These are phyloP conservation scores for Vaccinium vitisidaea DNA, from an alignment of 148 eudicot species.

Conservation along the genomic window DNA sequence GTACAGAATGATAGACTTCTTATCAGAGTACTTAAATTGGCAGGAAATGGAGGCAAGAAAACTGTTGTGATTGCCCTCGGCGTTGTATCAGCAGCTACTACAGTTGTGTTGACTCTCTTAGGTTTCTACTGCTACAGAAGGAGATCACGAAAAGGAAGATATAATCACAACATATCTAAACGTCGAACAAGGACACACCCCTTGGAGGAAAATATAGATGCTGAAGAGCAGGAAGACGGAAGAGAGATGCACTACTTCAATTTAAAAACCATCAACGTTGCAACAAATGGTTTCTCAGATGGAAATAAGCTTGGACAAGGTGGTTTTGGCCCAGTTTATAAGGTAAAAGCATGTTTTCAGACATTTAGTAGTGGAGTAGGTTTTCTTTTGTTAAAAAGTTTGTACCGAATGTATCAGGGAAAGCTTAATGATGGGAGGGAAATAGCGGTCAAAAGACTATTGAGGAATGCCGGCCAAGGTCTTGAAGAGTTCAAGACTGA, in stretches of 20 bases:
- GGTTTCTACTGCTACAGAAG: not conserved
- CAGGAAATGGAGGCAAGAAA: not conserved
- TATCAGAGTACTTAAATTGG: not conserved
- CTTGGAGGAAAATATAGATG: not conserved
- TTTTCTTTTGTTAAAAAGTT: not conserved
- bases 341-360: not conserved
- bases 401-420: conserved; percentile 27
- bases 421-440: conserved; percentile 31
- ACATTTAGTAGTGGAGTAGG: not conserved
- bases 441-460: conserved; percentile 50
- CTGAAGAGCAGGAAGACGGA: not conserved
- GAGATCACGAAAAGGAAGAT: not conserved
- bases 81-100: not conserved
- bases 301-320: conserved; percentile 18
- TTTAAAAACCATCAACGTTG: not conserved
- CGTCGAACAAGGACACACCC: not conserved
- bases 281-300: conserved; percentile 15
- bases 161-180: not conserved
- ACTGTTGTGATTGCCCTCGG: not conserved
- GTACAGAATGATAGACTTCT: not conserved
- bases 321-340: conserved; percentile 21
- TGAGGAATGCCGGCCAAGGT: conserved; percentile 20
- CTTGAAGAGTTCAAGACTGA: conserved; percentile 8
- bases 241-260: not conserved
- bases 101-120: not conserved